A percentile compares a stretch with the other conserved stretches of the same genome.
Evolutionary conservation across 2,329 filamentous ascomycete species (phyloP).

Genomic region (Trichothecium roseum): DNA sequence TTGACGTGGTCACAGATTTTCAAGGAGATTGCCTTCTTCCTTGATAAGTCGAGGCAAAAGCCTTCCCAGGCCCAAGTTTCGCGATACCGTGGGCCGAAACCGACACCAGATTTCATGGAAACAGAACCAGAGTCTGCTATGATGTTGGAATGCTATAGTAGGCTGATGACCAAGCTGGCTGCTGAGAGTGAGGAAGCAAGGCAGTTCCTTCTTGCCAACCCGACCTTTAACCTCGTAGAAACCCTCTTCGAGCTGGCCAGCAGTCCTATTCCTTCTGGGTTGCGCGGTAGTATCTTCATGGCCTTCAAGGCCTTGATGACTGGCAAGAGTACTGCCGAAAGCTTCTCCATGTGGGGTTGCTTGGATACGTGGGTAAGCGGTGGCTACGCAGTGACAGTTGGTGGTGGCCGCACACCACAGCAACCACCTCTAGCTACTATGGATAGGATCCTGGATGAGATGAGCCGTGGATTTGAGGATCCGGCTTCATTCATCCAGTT

Average conservation of each 20-base stretch:
- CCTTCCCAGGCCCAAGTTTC: constrained; percentile 33
- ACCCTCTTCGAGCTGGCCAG: constrained; percentile 71
- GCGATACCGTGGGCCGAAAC: constrained; percentile 47
- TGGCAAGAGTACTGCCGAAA: constrained; percentile 57
- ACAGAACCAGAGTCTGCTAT: constrained; percentile 85
- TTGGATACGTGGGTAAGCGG: constrained; percentile 74
- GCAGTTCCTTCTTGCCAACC: constrained; percentile 57
- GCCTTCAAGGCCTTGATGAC: constrained; percentile 66
- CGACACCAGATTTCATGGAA: constrained; percentile 59
- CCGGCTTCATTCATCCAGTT: constrained; percentile 75
- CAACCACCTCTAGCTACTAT: constrained; percentile 31
- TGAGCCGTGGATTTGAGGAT: constrained; percentile 74
- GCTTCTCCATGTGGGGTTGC: constrained; percentile 66
- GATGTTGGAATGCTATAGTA: constrained; percentile 91
- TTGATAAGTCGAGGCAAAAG: constrained; percentile 66
- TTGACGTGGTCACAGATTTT: constrained; percentile 92
- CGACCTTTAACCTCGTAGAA: constrained; percentile 58
- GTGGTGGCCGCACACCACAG: constrained; percentile 21
- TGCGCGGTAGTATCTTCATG: constrained; percentile 77
- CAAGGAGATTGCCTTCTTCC: constrained; percentile 78
- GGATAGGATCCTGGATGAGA: constrained; percentile 61
- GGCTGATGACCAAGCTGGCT: constrained; percentile 74
- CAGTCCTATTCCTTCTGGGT: constrained; percentile 62
- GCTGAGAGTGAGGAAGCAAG: constrained; percentile 63
- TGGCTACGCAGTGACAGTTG: constrained; percentile 30